These are phyloP conservation scores for Barnettozyma siamensis DNA, from an alignment of 805 yeast species.

Conservation along the genomic window DNA sequence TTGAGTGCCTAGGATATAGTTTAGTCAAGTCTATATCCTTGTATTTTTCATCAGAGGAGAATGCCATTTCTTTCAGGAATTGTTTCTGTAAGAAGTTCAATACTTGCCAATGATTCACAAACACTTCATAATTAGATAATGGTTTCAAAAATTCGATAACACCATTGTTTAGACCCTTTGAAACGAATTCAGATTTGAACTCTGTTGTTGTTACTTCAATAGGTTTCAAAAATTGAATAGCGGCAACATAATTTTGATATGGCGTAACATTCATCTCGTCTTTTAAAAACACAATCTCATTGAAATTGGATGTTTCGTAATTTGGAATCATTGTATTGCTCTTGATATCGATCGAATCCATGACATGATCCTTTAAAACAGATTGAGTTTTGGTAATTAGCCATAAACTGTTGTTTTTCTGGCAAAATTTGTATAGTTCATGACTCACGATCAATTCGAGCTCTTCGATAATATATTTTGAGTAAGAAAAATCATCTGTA, in stretches of 20 bases:
- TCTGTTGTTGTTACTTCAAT: slow-evolving; percentile 2
- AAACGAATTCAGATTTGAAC: neutral
- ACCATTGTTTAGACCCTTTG: slow-evolving; percentile 7
- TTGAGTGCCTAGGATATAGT: slow-evolving; percentile 8
- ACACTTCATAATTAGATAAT: slow-evolving; percentile 3
- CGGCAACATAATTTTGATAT: slow-evolving; percentile 9
- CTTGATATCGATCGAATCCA: slow-evolving; percentile 10
- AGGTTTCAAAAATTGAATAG: slow-evolving; percentile 9
- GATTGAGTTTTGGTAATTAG: slow-evolving; percentile 7
- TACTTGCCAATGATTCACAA: slow-evolving; percentile 13
- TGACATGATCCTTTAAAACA: slow-evolving; percentile 1
- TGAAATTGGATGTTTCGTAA: slow-evolving; percentile 10
- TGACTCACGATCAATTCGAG: slow-evolving; percentile 8
- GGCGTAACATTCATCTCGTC: slow-evolving; percentile 11
- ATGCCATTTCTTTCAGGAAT: slow-evolving; percentile 2
- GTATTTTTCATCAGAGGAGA: slow-evolving; percentile 1
- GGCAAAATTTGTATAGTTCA: slow-evolving; percentile 4
- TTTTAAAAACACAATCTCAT: slow-evolving; percentile 7
- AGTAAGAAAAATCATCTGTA: slow-evolving; percentile 1
- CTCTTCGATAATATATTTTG: slow-evolving; percentile 7
- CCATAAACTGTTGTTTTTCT: neutral
- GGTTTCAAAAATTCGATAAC: slow-evolving; percentile 5
- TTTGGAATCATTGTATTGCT: slow-evolving; percentile 8
- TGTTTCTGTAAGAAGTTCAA: slow-evolving; percentile 6
- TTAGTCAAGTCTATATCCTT: slow-evolving; percentile 1